Percentiles rank a stretch among this genome's conserved stretches.
Evolutionary conservation across 441 rosid genomes (phyloP).

Genomic region (Mallotus japonicus): DNA sequence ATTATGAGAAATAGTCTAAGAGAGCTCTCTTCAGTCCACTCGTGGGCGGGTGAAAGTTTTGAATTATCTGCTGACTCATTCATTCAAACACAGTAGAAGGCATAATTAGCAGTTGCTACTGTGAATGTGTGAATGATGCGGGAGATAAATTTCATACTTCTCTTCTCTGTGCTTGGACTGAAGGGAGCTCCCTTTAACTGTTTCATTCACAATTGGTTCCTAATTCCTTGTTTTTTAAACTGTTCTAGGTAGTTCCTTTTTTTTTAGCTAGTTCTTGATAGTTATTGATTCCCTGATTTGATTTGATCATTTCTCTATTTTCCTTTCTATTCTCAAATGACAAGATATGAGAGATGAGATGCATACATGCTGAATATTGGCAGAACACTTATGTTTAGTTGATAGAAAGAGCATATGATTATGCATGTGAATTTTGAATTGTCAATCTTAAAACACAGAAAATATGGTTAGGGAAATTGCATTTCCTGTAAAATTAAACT

Average conservation of each 20-base stretch:
- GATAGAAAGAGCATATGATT: not conserved
- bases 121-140: constrained; percentile 53
- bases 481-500: too few species aligned
- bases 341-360: too few species aligned
- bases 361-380: too few species aligned
- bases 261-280: too few species aligned
- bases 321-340: too few species aligned
- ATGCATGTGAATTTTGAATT: too few species aligned
- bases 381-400: not conserved
- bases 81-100: constrained; percentile 41
- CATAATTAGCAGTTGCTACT: constrained; percentile 16
- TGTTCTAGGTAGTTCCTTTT: too few species aligned
- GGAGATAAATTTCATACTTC: constrained; percentile 45
- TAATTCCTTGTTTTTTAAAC: not conserved
- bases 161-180: constrained; percentile 48
- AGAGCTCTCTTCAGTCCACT: constrained; percentile 56
- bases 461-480: too few species aligned
- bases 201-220: not conserved
- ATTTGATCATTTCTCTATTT: too few species aligned
- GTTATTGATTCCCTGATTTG: too few species aligned
- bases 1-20: constrained; percentile 22
- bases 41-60: constrained; percentile 35
- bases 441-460: too few species aligned
- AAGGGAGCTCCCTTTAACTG: constrained; percentile 46
- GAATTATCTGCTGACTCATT: constrained; percentile 55